A percentile compares a stretch with the other conserved stretches of the same genome.
Evolutionary conservation across 2,329 filamentous ascomycete species (phyloP).

Genomic region (Fusarium sp.): DNA sequence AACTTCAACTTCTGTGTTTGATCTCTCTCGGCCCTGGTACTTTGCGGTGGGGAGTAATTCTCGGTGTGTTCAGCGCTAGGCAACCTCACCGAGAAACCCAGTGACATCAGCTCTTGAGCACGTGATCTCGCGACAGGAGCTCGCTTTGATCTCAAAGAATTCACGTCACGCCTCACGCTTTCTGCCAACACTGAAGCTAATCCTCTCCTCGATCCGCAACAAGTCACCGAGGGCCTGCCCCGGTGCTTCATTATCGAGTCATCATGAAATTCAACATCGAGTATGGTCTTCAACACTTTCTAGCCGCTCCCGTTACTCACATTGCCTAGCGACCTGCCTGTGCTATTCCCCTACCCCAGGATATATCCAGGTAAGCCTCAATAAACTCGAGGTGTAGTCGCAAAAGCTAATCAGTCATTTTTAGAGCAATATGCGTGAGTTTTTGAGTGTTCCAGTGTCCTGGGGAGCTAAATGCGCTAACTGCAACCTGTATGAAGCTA

Average conservation of each 20-base stretch:
- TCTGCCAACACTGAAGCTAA: slow-evolving; percentile 15
- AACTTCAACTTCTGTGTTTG: neutral
- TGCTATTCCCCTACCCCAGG: slow-evolving; percentile 72
- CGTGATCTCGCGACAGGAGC: slow-evolving; percentile 52
- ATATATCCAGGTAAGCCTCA: slow-evolving; percentile 68
- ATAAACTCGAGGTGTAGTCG: neutral
- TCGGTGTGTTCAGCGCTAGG: slow-evolving; percentile 7
- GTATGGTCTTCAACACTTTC: slow-evolving; percentile 51
- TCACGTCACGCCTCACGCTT: slow-evolving; percentile 47
- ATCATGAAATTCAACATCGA: slow-evolving; percentile 69
- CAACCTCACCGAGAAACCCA: slow-evolving; percentile 26
- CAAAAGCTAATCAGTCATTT: slow-evolving; percentile 7
- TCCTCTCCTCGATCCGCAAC: slow-evolving; percentile 16
- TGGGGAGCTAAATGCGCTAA: slow-evolving; percentile 9
- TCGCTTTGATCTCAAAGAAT: slow-evolving; percentile 43
- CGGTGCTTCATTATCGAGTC: slow-evolving; percentile 36
- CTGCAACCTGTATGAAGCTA: slow-evolving; percentile 57
- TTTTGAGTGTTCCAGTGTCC: neutral
- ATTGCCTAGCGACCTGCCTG: slow-evolving; percentile 65
- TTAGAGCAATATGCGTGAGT: slow-evolving; percentile 70
- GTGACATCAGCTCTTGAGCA: slow-evolving; percentile 38
- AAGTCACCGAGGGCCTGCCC: slow-evolving; percentile 37
- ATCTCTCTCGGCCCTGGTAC: neutral
- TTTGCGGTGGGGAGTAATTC: neutral
- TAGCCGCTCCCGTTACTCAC: slow-evolving; percentile 35